These are phyloP conservation scores for Ophiocordyceps sinensis DNA, from an alignment of 2,329 filamentous ascomycete genomes.

Conservation along the genomic window DNA sequence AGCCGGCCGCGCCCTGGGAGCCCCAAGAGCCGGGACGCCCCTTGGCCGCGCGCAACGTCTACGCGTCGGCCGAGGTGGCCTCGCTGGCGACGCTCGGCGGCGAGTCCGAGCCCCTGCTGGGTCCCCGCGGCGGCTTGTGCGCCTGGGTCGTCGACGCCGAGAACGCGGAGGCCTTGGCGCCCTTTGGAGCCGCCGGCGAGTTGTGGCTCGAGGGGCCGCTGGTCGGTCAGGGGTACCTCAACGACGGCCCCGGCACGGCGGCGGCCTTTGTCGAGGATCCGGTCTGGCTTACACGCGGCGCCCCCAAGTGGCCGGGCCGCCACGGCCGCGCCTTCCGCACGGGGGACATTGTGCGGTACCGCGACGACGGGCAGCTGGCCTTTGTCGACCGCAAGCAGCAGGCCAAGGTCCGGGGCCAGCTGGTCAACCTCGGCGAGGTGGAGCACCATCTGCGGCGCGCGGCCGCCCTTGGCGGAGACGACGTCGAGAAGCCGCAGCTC, in stretches of 20 bases:
- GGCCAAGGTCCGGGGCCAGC: slow-evolving; percentile 38
- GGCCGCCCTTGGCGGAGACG: neutral
- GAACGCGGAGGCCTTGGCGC: slow-evolving; percentile 4
- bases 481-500: neutral
- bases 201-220: slow-evolving; percentile 8
- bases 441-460: slow-evolving; percentile 5
- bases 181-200: slow-evolving; percentile 8
- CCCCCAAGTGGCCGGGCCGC: slow-evolving; percentile 1
- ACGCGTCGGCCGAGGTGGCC: slow-evolving; percentile 8
- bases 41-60: slow-evolving; percentile 3
- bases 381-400: slow-evolving; percentile 38
- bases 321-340: slow-evolving; percentile 24
- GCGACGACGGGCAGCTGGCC: slow-evolving; percentile 16
- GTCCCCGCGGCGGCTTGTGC: neutral
- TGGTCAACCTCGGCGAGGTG: slow-evolving; percentile 26
- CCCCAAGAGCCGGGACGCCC: neutral
- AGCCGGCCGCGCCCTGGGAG: neutral
- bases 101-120: neutral
- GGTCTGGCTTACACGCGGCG: slow-evolving; percentile 2
- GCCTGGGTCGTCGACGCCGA: slow-evolving; percentile 8
- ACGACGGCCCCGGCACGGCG: slow-evolving; percentile 4
- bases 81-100: neutral
- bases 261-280: slow-evolving; percentile 10
- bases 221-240: slow-evolving; percentile 8
- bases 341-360: slow-evolving; percentile 29